Evolutionary conservation across 768 basidiomycete genomes (phyloP).

Genomic region (Royoungia palumana): DNA sequence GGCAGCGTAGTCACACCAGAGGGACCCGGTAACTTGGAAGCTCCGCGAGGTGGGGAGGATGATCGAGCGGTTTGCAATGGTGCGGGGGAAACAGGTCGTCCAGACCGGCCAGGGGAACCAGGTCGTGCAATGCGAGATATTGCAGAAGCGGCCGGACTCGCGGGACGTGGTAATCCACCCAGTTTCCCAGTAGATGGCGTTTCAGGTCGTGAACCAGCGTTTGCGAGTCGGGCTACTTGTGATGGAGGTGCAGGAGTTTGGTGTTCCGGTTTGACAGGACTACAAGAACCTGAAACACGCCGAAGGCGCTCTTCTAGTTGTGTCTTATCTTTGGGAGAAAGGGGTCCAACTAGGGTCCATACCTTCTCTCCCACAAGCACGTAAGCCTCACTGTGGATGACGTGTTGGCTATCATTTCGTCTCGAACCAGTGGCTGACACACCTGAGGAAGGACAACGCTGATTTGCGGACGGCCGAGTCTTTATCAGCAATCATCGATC

Average conservation of each 20-base stretch:
- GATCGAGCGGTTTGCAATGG: conserved; percentile 40
- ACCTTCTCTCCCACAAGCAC: conserved; percentile 80
- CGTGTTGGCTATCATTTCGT: conserved; percentile 6
- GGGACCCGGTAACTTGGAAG: conserved; percentile 41
- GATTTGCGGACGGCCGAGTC: conserved; percentile 88
- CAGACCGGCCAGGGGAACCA: conserved; percentile 36
- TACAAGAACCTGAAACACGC: conserved; percentile 68
- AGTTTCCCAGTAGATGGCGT: conserved; percentile 43
- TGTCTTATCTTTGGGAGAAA: conserved; percentile 86
- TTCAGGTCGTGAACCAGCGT: conserved; percentile 43
- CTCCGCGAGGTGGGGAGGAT: conserved; percentile 45
- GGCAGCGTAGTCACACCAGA: conserved; percentile 10
- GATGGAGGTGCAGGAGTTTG: conserved; percentile 42
- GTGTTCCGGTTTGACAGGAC: conserved; percentile 38
- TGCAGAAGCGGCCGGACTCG: conserved; percentile 43
- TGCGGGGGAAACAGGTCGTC: conserved; percentile 37
- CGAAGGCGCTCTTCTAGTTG: conserved; percentile 88
- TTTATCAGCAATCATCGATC: conserved; percentile 81
- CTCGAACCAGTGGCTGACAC: conserved; percentile 21
- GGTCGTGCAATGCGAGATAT: conserved; percentile 44
- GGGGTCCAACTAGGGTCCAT: conserved; percentile 70
- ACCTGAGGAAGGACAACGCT: conserved; percentile 80
- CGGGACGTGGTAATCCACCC: conserved; percentile 45
- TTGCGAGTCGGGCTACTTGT: conserved; percentile 54
- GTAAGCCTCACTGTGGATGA: conserved; percentile 66